A percentile compares a stretch with the other conserved stretches of the same genome.
Evolutionary conservation across 2,329 filamentous ascomycete genomes (phyloP).

Genomic region (Metarhizium album): DNA sequence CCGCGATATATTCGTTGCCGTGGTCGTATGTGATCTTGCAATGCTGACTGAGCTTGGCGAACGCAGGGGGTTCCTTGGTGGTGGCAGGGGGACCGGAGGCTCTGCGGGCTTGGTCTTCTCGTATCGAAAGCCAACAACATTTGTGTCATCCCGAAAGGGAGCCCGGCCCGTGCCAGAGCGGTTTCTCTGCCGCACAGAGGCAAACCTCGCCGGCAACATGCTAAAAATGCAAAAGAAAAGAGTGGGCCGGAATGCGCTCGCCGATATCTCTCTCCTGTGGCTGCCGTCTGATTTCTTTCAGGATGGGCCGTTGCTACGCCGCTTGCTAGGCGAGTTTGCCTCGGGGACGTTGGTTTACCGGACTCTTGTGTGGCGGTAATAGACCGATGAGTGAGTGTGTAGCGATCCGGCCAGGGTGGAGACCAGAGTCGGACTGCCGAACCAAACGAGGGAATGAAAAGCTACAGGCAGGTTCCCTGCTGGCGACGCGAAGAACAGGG

Average conservation of each 20-base stretch:
- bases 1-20: slow-evolving; percentile 7
- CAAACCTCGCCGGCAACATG: slow-evolving; percentile 30
- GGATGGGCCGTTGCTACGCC: not conserved
- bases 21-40: slow-evolving; percentile 14
- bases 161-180: slow-evolving; percentile 22
- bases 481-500: not conserved
- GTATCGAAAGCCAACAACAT: slow-evolving; percentile 46
- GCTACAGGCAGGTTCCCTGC: not conserved
- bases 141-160: slow-evolving; percentile 35
- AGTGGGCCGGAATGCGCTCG: slow-evolving; percentile 2
- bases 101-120: slow-evolving; percentile 48
- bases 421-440: not conserved
- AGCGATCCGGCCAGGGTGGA: not conserved
- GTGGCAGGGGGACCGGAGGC: slow-evolving; percentile 43
- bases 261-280: not conserved
- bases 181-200: slow-evolving; percentile 32
- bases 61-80: slow-evolving; percentile 22
- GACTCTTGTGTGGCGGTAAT: not conserved
- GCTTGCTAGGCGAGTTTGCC: not conserved
- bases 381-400: not conserved
- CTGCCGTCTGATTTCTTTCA: not conserved
- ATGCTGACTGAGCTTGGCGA: slow-evolving; percentile 8
- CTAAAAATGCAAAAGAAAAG: slow-evolving; percentile 6
- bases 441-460: not conserved
- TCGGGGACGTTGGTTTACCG: not conserved